These are phyloP conservation scores for Pelargonium citronellum DNA, from an alignment of 441 rosid species.

Conservation along the genomic window DNA sequence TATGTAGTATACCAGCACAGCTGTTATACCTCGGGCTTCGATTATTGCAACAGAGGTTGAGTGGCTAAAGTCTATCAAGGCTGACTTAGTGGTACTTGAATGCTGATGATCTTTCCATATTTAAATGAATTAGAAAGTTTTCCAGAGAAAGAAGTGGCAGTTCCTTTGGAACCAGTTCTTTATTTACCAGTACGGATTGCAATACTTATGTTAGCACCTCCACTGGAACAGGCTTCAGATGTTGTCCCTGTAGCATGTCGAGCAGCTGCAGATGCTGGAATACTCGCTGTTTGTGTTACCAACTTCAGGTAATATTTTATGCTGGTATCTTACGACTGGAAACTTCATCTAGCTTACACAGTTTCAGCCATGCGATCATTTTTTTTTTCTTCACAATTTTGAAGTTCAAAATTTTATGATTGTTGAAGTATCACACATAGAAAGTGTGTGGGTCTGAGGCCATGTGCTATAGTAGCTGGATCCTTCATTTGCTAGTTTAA, in stretches of 20 bases:
- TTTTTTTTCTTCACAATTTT: too few relatives aligned
- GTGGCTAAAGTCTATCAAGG: slow-evolving; percentile 89
- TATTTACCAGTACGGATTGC: background rate
- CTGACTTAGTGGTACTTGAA: slow-evolving; percentile 71
- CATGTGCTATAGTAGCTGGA: too few relatives aligned
- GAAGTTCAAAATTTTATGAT: background rate
- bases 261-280: slow-evolving; percentile 99
- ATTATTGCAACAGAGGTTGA: slow-evolving; percentile 68
- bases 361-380: slow-evolving; percentile 1
- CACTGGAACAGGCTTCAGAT: slow-evolving; percentile 72
- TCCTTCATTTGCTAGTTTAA: too few relatives aligned
- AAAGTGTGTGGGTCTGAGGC: too few relatives aligned
- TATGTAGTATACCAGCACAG: slow-evolving; percentile 82
- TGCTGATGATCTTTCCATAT: too few relatives aligned
- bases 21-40: slow-evolving; percentile 81
- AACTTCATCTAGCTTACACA: background rate
- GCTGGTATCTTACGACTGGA: background rate
- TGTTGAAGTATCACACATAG: too few relatives aligned
- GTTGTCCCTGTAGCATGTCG: slow-evolving; percentile 98
- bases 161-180: background rate
- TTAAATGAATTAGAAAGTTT: slow-evolving; percentile 14
- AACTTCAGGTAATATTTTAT: slow-evolving; percentile 68
- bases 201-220: background rate
- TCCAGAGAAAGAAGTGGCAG: background rate
- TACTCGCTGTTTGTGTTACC: slow-evolving; percentile 92